These are phyloP conservation scores for Geranomyces michiganensis DNA, from an alignment of 192 early-diverging fungal genomes.

Conservation along the genomic window DNA sequence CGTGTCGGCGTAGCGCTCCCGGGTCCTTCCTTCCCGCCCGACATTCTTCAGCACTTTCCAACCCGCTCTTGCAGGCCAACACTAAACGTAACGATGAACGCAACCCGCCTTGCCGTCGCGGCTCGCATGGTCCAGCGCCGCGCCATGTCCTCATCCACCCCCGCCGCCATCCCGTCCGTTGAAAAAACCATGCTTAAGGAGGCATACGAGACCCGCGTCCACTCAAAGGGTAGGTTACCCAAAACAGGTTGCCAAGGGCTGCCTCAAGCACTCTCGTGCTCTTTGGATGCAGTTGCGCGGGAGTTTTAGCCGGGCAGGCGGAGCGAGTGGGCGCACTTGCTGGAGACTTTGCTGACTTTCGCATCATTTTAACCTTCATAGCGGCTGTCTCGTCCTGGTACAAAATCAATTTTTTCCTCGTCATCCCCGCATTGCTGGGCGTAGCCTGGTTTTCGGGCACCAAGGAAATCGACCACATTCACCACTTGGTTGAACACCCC, in stretches of 20 bases:
- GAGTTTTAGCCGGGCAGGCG: too few relatives aligned
- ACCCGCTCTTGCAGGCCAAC: too few relatives aligned
- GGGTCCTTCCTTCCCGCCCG: too few relatives aligned
- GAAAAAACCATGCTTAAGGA: constrained; percentile 39
- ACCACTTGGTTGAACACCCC: constrained; percentile 54
- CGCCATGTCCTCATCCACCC: constrained; percentile 6
- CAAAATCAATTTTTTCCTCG: constrained; percentile 47
- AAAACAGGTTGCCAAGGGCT: too few relatives aligned
- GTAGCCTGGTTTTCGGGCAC: constrained; percentile 39
- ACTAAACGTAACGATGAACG: background rate
- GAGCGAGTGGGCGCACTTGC: background rate
- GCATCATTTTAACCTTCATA: constrained; percentile 15
- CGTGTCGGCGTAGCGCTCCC: too few relatives aligned
- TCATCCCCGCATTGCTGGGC: constrained; percentile 47
- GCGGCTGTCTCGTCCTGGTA: constrained; percentile 48
- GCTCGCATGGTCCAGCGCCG: constrained; percentile 24
- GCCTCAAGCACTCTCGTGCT: too few relatives aligned
- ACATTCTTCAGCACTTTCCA: too few relatives aligned
- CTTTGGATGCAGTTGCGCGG: too few relatives aligned
- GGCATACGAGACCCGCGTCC: constrained; percentile 35
- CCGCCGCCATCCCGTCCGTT: constrained; percentile 31
- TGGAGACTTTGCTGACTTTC: background rate
- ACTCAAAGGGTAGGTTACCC: constrained; percentile 30
- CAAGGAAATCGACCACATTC: constrained; percentile 51
- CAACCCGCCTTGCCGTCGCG: constrained; percentile 24